Evolutionary conservation across 2,329 filamentous ascomycete species (phyloP).

Genomic region (Fusarium scirpi): DNA sequence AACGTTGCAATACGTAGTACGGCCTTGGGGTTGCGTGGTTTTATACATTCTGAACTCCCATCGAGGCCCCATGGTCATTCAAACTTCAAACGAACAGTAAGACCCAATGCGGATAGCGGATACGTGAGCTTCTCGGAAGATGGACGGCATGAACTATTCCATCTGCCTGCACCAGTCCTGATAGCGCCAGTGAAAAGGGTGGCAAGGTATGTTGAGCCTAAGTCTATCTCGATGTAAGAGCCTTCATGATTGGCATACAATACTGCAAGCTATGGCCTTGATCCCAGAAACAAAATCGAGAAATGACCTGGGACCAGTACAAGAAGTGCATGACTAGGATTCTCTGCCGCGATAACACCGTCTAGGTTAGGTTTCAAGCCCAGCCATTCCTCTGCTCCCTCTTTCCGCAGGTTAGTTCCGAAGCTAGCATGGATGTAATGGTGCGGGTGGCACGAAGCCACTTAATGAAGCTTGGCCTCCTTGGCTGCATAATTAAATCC

Average conservation of each 20-base stretch:
- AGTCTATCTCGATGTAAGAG: conserved; percentile 1
- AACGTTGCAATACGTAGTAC: conserved; percentile 3
- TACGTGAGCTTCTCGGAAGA: conserved; percentile 10
- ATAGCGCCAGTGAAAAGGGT: conserved; percentile 16
- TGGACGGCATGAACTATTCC: conserved; percentile 8
- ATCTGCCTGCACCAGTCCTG: conserved; percentile 20
- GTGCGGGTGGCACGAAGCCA: not conserved
- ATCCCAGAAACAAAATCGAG: not conserved
- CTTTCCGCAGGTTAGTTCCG: conserved; percentile 12
- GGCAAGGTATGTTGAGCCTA: conserved; percentile 11
- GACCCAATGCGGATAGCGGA: conserved; percentile 19
- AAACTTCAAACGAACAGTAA: conserved; percentile 8
- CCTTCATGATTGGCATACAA: conserved; percentile 17
- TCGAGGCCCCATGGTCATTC: conserved; percentile 10
- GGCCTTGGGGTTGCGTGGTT: conserved; percentile 18
- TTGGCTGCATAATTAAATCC: conserved; percentile 7
- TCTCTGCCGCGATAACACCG: conserved; percentile 4
- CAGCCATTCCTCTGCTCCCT: not conserved
- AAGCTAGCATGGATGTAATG: conserved; percentile 7
- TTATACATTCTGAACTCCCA: conserved; percentile 20
- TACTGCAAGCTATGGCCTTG: not conserved
- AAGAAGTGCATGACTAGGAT: conserved; percentile 9
- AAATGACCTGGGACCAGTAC: conserved; percentile 6
- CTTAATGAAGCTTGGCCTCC: not conserved
- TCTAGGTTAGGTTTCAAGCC: not conserved